These are phyloP conservation scores for Termitomyces titanicus DNA, from an alignment of 768 basidiomycete genomes.

Conservation along the genomic window DNA sequence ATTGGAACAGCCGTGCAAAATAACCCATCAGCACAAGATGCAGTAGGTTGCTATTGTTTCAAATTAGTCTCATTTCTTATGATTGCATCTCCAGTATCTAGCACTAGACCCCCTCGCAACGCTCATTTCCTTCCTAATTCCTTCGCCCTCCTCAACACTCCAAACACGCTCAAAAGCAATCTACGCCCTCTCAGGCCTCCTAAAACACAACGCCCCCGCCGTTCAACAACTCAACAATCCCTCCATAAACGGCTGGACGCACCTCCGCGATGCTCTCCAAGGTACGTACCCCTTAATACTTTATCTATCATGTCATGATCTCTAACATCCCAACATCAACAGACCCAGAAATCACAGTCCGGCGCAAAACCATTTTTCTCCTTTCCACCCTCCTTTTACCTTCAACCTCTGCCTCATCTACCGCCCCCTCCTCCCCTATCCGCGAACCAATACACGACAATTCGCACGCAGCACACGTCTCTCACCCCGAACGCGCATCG, in stretches of 20 bases:
- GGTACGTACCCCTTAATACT: constrained; percentile 33
- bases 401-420: constrained; percentile 19
- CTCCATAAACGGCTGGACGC: constrained; percentile 59
- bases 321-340: background rate
- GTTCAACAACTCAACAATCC: constrained; percentile 46
- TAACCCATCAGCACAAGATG: constrained; percentile 78
- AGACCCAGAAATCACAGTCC: constrained; percentile 78
- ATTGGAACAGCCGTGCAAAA: constrained; percentile 89
- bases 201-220: constrained; percentile 76
- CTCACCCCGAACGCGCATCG: constrained; percentile 47
- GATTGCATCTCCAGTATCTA: constrained; percentile 44
- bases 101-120: constrained; percentile 60
- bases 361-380: constrained; percentile 78
- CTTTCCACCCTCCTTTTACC: constrained; percentile 68
- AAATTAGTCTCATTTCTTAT: background rate
- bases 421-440: constrained; percentile 21
- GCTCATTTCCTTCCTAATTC: constrained; percentile 58
- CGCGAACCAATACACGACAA: constrained; percentile 56
- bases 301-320: background rate
- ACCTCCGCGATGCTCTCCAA: constrained; percentile 54
- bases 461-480: constrained; percentile 64
- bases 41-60: constrained; percentile 40
- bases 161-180: constrained; percentile 74
- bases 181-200: constrained; percentile 72
- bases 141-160: constrained; percentile 44